Evolutionary conservation across 306 rosid species (phyloP).

Genomic region (Fragaria vesca): DNA sequence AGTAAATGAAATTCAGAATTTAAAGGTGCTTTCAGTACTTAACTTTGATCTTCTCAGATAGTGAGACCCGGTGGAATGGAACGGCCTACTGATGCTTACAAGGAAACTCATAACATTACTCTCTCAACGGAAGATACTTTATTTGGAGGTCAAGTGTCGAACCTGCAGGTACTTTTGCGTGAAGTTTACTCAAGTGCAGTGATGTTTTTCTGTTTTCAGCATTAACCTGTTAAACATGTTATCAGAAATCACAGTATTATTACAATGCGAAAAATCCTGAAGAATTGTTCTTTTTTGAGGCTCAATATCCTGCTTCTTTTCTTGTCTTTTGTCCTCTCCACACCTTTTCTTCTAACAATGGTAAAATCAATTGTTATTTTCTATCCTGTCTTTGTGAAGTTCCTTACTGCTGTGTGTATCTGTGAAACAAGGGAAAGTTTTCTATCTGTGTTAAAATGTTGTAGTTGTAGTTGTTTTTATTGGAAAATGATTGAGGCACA

Average conservation of each 20-base stretch:
- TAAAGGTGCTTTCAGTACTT: constrained; percentile 16
- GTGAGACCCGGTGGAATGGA: constrained; percentile 99
- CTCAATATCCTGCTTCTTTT: not conserved
- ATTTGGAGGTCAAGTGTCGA: constrained; percentile 96
- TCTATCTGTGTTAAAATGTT: not conserved
- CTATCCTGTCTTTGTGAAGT: not conserved
- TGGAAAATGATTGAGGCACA: not conserved
- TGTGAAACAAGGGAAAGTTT: not conserved
- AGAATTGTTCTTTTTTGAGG: not conserved
- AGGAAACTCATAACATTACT: constrained; percentile 87
- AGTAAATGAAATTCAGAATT: not conserved
- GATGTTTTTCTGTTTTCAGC: constrained; percentile 10
- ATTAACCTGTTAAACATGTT: not conserved
- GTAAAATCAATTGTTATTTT: not conserved
- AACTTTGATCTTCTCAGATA: constrained; percentile 55
- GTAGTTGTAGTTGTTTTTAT: not conserved
- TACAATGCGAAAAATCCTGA: not conserved
- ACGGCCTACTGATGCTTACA: constrained; percentile 95
- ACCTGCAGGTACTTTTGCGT: constrained; percentile 70
- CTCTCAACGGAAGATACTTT: constrained; percentile 81
- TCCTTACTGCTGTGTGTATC: not conserved
- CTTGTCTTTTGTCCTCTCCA: not conserved
- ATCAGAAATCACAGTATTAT: not conserved
- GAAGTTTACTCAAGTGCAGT: constrained; percentile 6
- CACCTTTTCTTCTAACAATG: not conserved